Base-by-base conservation (phyloP, 2,329 filamentous ascomycete genomes). In the Zymoseptoria tritici region DNA sequence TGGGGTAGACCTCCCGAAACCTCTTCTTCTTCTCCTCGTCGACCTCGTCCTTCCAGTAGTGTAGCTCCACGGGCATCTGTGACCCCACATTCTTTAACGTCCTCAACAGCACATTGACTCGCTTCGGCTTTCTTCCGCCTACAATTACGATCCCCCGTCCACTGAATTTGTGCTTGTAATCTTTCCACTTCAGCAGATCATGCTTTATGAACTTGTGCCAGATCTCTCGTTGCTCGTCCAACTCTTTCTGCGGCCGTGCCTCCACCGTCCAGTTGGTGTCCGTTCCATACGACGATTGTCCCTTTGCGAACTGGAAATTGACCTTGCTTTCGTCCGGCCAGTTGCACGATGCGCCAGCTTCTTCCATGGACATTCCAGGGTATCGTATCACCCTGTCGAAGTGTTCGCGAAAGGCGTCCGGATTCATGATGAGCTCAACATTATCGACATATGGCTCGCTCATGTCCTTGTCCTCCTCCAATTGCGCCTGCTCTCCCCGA, bases 141-240 rank as follows among this genome's bases (percentile, higher is more conserved):
- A 73, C 68, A 26, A 72, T 67, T 21, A 73, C 70, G 42, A 73
- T 69, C 2, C 71, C 71, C 3, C 68, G 66, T 6, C 70, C 71
- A 5, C 60, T 55, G 56, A 71, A 70, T 55, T 64, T 60, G 60
- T 67, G 56, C 9, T 55, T 24, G 16, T 60, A 51, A n/a, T 59
- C 56, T 26, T 56, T 61, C 46, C 60, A 70, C 2, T 65, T 65
- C 3, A 68, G 56, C 9, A 69, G 50, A 4, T 57, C 62, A 11
- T 62, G 60, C 46, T 56, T 57, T n/a, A 70, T 58, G 36, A 62
- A 66, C 16, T 63, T 56, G 9, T 68, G 66, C 66, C 66, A 67
- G 31, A 57, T 54, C 20, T 57, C 51, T 56, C 65, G 60, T 31
- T 60, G 56, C 11, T 46, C 22, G 16, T 63, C 62, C 9, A 68